phyloP scores from a whole-genome alignment of 345 rosid species.

The Cochlearia excelsa region DNA sequence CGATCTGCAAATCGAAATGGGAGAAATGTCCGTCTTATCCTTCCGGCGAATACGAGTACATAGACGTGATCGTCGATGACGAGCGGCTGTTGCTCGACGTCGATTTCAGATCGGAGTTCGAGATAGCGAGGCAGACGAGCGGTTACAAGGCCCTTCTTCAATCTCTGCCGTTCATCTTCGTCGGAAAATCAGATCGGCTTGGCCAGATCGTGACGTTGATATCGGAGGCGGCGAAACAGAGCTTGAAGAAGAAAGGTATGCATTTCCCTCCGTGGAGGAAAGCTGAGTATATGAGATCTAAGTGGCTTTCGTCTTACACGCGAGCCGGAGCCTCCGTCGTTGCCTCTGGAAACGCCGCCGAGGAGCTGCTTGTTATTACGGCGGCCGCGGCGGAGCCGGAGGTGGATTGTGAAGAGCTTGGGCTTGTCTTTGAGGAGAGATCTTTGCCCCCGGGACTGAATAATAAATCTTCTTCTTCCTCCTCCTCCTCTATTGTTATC shows the following conservation, averaged over 20 bases:
- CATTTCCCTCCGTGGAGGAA: conserved; percentile 94
- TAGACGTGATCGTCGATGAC: conserved; percentile 66
- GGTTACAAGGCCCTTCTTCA: conserved; percentile 71
- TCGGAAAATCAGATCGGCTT: conserved; percentile 82
- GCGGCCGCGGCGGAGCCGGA: conserved; percentile 25
- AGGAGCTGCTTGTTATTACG: conserved; percentile 16
- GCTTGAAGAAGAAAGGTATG: conserved; percentile 93
- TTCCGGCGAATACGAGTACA: conserved; percentile 86
- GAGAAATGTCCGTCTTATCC: conserved; percentile 68
- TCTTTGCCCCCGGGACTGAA: conserved; percentile 14
- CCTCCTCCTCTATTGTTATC: conserved; percentile 4
- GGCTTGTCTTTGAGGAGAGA: conserved; percentile 61
- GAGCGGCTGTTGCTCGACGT: conserved; percentile 74
- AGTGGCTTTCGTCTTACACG: conserved; percentile 72
- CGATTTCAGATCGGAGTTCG: conserved; percentile 96
- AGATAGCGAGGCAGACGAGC: conserved; percentile 76
- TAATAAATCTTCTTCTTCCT: conserved; percentile 21
- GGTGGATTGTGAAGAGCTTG: conserved; percentile 40
- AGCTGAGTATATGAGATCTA: conserved; percentile 80
- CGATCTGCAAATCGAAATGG: conserved; percentile 96
- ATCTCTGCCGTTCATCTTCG: conserved; percentile 73
- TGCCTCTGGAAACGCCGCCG: conserved; percentile 23
- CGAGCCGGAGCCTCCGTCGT: conserved; percentile 41
- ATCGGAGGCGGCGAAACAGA: conserved; percentile 85
- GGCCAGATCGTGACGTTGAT: conserved; percentile 67